These are phyloP conservation scores for Leccinum variicolor DNA, from an alignment of 768 basidiomycete species.

Conservation along the genomic window DNA sequence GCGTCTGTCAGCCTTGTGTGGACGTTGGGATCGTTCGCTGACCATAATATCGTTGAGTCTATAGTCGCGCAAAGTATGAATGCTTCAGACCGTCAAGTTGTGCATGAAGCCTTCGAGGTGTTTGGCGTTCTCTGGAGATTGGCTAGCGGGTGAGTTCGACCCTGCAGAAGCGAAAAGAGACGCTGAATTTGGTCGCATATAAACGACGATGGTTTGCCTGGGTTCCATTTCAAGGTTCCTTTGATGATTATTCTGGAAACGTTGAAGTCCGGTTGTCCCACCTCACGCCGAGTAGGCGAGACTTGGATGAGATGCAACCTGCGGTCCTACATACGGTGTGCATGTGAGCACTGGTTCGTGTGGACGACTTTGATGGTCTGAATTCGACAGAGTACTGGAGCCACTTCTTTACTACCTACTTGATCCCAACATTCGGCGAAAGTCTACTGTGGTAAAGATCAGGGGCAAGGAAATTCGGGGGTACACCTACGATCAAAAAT, in stretches of 20 bases:
- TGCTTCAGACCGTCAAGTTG: constrained; percentile 44
- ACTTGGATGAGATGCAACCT: constrained; percentile 97
- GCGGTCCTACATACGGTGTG: constrained; percentile 84
- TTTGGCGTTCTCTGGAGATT: constrained; percentile 93
- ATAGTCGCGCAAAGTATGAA: constrained; percentile 73
- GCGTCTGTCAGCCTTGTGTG: constrained; percentile 80
- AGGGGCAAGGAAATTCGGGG: constrained; percentile 65
- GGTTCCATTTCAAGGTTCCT: constrained; percentile 78
- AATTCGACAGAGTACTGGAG: constrained; percentile 71
- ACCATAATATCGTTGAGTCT: constrained; percentile 67
- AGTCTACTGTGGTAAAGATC: constrained; percentile 46
- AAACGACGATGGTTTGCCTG: constrained; percentile 84
- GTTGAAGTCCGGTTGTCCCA: constrained; percentile 72
- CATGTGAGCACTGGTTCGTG: neutral
- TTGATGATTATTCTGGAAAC: constrained; percentile 87
- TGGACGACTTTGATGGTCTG: neutral
- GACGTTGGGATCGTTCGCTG: constrained; percentile 58
- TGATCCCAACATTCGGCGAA: constrained; percentile 62
- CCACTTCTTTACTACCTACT: constrained; percentile 78
- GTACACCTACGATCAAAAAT: constrained; percentile 66
- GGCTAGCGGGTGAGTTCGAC: constrained; percentile 64
- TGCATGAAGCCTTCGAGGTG: constrained; percentile 68
- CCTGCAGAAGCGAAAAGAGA: neutral
- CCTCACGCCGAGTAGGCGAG: constrained; percentile 75
- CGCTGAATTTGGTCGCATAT: constrained; percentile 1